Conservation (phyloP, 352 stramenopile species). For the Phytophthora hibernalis region DNA sequence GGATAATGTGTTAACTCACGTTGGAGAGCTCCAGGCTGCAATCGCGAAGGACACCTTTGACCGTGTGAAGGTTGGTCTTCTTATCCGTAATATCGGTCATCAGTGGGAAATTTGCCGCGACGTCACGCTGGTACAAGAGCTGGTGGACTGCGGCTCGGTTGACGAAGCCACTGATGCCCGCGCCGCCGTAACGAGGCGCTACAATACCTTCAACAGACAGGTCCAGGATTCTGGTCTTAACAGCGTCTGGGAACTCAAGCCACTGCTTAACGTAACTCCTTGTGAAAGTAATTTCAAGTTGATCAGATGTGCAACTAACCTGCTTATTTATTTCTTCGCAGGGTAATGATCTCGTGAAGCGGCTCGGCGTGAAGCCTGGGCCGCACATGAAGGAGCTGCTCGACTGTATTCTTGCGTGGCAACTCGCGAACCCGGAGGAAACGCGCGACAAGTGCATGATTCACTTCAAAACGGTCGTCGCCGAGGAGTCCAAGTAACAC, state of each 20-base stretch:
- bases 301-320: constrained; percentile 3
- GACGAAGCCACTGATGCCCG: constrained; percentile 20
- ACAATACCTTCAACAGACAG: constrained; percentile 44
- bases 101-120: constrained; percentile 71
- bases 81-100: constrained; percentile 64
- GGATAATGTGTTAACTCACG: constrained; percentile 56
- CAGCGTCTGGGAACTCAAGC: constrained; percentile 69
- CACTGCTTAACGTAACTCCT: constrained; percentile 68
- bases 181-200: constrained; percentile 36
- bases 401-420: constrained; percentile 64
- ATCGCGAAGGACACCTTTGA: constrained; percentile 39
- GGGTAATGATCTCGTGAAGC: constrained; percentile 77
- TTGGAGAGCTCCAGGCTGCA: constrained; percentile 39
- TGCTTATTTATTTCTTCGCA: constrained; percentile 24
- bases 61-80: constrained; percentile 55
- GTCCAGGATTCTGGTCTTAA: constrained; percentile 42
- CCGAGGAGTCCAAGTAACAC: constrained; percentile 18
- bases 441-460: constrained; percentile 64
- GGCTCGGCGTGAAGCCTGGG: constrained; percentile 61
- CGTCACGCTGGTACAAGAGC: constrained; percentile 58
- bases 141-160: constrained; percentile 32
- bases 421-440: constrained; percentile 58
- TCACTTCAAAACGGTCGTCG: constrained; percentile 43
- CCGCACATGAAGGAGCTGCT: constrained; percentile 68
- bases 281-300: background rate